phyloP scores from a whole-genome alignment of 2,329 filamentous ascomycete genomes.

The Colletotrichum abscissum region DNA sequence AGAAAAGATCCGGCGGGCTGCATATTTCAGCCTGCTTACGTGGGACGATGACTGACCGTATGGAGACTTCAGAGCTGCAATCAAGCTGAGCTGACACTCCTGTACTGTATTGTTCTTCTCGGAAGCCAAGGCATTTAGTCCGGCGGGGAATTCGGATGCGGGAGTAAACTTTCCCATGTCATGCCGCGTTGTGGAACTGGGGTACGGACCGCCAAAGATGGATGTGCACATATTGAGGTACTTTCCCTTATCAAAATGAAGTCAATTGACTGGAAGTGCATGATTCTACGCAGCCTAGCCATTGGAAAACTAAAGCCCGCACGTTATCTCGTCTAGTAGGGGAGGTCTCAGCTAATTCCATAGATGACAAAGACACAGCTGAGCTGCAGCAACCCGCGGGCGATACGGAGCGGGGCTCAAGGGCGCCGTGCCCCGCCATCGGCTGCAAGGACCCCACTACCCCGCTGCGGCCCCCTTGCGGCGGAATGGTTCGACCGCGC shows the following conservation, averaged over 20 bases:
- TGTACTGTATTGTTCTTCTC: neutral
- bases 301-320: too few relatives aligned
- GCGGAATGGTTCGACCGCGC: neutral
- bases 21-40: neutral
- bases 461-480: constrained; percentile 23
- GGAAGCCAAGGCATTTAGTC: neutral
- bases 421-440: constrained; percentile 26
- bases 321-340: too few relatives aligned
- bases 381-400: neutral
- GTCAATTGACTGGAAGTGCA: too few relatives aligned
- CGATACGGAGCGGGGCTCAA: constrained; percentile 1
- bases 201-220: neutral
- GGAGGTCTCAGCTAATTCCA: too few relatives aligned
- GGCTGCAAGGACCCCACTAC: constrained; percentile 15
- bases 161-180: neutral
- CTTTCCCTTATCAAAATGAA: too few relatives aligned
- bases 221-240: neutral
- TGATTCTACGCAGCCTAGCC: accelerated
- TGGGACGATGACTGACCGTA: neutral
- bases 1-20: neutral
- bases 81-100: neutral
- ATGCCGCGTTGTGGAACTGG: neutral
- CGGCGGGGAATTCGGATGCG: neutral
- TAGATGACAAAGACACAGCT: neutral
- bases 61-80: neutral